Conservation (phyloP, 2,329 filamentous ascomycete genomes). For the Penicillium sp. region DNA sequence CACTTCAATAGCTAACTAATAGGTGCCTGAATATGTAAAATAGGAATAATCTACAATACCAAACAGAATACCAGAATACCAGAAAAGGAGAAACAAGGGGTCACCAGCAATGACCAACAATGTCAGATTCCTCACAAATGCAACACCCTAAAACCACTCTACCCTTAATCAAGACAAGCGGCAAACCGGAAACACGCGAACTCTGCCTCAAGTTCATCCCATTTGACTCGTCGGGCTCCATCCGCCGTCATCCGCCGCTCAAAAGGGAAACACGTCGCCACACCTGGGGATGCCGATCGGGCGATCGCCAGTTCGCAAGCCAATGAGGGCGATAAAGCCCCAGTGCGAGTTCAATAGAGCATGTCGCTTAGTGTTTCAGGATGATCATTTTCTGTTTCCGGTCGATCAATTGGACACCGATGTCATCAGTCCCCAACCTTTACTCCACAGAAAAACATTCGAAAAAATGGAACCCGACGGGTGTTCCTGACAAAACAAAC, state of each 20-base stretch:
- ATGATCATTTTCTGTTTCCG: constrained; percentile 1
- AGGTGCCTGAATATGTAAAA: too few relatives aligned
- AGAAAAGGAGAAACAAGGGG: constrained; percentile 3
- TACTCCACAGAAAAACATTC: constrained; percentile 14
- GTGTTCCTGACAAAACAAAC: constrained; percentile 1
- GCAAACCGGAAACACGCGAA: constrained; percentile 1
- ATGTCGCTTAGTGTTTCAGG: constrained; percentile 9
- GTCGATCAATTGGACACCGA: neutral
- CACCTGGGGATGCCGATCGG: constrained; percentile 7
- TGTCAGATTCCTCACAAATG: constrained; percentile 7
- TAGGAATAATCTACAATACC: neutral
- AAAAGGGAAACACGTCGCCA: constrained; percentile 3
- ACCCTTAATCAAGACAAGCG: constrained; percentile 1
- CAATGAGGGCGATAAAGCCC: neutral
- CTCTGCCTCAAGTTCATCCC: neutral
- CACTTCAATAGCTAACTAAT: too few relatives aligned
- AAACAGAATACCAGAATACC: neutral
- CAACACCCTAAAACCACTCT: neutral
- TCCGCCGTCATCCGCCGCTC: neutral
- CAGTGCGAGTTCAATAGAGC: constrained; percentile 6
- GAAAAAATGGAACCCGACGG: constrained; percentile 5
- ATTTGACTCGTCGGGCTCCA: neutral
- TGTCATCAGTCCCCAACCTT: constrained; percentile 1
- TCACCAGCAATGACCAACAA: neutral
- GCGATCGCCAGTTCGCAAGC: constrained; percentile 2